Percentiles rank a stretch among this genome's conserved stretches.
These are phyloP conservation scores for Elongisporangium senticosum DNA, from an alignment of 352 stramenopile genomes.

Conservation along the genomic window DNA sequence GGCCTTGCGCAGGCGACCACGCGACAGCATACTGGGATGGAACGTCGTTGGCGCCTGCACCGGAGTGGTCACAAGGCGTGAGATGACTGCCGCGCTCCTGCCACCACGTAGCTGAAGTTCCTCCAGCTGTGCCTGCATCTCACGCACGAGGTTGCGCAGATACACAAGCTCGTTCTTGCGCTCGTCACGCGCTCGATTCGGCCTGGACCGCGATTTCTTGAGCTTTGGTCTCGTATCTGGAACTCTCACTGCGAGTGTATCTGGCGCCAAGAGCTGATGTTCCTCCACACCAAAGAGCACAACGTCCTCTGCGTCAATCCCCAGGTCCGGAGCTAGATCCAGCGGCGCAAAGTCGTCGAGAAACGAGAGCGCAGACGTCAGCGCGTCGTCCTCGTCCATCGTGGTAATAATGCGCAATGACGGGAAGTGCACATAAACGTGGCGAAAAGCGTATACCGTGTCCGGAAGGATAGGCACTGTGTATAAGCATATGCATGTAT, in stretches of 20 bases:
- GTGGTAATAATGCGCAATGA: neutral
- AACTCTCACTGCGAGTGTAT: neutral
- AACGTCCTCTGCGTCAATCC: neutral
- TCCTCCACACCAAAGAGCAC: neutral
- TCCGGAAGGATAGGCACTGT: neutral
- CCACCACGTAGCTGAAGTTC: conserved; percentile 7
- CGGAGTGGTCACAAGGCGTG: neutral
- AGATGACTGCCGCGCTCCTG: neutral
- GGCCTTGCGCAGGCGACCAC: neutral
- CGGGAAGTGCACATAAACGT: neutral
- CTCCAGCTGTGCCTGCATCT: conserved; percentile 14
- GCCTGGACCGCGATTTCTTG: conserved; percentile 14
- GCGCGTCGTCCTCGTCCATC: conserved; percentile 4
- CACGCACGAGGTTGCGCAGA: conserved; percentile 11
- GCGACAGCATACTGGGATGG: neutral
- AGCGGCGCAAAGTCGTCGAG: conserved; percentile 13
- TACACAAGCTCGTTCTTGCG: conserved; percentile 16
- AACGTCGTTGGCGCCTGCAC: neutral
- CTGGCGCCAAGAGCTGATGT: neutral
- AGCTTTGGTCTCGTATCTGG: neutral
- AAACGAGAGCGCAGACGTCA: conserved; percentile 21
- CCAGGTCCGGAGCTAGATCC: neutral
- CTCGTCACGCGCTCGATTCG: conserved; percentile 21
- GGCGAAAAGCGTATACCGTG: neutral
- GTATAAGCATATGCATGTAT: neutral